Base-by-base conservation (phyloP, 208 protist genomes). In the Phytomonas sp. region DNA sequence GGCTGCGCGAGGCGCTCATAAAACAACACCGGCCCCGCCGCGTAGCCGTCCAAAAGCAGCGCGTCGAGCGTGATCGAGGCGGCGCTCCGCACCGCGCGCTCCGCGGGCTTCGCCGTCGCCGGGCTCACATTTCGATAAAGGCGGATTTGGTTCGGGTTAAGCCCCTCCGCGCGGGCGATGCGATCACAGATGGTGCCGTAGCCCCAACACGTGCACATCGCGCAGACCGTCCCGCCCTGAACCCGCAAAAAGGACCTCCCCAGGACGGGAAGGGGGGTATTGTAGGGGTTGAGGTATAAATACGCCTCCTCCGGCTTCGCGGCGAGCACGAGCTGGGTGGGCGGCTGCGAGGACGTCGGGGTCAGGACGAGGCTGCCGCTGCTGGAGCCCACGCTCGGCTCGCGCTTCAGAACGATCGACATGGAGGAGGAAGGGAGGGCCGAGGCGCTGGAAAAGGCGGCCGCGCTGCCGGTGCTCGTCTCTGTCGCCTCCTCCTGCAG, bases 151-250 rank as follows among this genome's bases (percentile, higher is more conserved):
- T 77, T 78, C 26, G 83, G 77, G 62, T 88, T 77, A 33, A 67
- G 69, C 32, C 63, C 76, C 36, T 78, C 65, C 10, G 31, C 26
- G 45, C 70, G 71, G 10, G 74, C 78, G 63, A 89, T 77, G 0
- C 72, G 71, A 37, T 86, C 79, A 69, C 87, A 89, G 11, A 84
- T 73, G 16, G 77, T 76, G 52, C 83, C 83, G 71, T 85, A 87
- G 36, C 30, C 69, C 83, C 79, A 88, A 29, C 63, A 67, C 6
- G 66, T 73, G 29, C 79, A 62, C 72, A 87, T 78, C n/a, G 72
- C 63, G 34, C 74, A 77, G 32, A 62, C 34, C 34, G 34, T 11
- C 5, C 34, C 34, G 34, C 34, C 63, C 33, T 77, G 62, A 66
- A 78, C 77, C 23, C 42, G 64, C 12, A 72, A 67, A 23, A 72